Conservation (phyloP, 2,329 filamentous ascomycete genomes). For the Huntiella abstrusa region DNA sequence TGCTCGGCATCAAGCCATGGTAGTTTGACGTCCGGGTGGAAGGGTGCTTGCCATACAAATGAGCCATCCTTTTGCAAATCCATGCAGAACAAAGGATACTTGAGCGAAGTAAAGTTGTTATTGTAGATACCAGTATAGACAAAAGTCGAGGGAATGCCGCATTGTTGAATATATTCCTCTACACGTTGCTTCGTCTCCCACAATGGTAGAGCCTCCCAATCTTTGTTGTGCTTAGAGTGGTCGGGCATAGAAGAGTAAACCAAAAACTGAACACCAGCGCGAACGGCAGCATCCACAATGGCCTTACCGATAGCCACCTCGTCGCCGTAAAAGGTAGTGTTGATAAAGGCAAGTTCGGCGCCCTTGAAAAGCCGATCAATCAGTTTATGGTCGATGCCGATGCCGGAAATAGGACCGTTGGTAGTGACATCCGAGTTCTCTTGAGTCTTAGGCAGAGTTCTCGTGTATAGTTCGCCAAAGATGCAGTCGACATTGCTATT, state of each 20-base stretch:
- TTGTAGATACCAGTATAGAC: constrained; percentile 97
- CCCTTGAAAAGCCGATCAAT: constrained; percentile 66
- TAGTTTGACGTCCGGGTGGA: constrained; percentile 71
- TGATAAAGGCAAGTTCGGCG: constrained; percentile 84
- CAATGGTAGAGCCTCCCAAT: constrained; percentile 68
- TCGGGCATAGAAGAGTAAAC: constrained; percentile 97
- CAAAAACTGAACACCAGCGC: constrained; percentile 70
- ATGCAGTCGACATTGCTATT: constrained; percentile 58
- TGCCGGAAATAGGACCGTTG: constrained; percentile 42
- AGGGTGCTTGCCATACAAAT: constrained; percentile 85
- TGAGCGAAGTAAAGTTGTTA: constrained; percentile 91
- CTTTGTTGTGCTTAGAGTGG: constrained; percentile 57
- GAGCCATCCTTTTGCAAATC: constrained; percentile 67
- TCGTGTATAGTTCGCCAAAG: constrained; percentile 44
- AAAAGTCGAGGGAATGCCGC: constrained; percentile 73
- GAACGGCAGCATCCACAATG: constrained; percentile 75
- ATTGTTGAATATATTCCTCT: constrained; percentile 72
- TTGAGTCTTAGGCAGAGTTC: constrained; percentile 28
- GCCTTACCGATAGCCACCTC: constrained; percentile 79
- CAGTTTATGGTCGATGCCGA: constrained; percentile 51
- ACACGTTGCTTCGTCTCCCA: constrained; percentile 89
- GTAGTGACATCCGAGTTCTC: constrained; percentile 43
- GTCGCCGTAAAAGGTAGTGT: constrained; percentile 93
- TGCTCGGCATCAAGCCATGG: constrained; percentile 96
- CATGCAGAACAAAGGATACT: constrained; percentile 91